Evolutionary conservation across 202 grass and related monocot genomes (phyloP).

Genomic region (Miscanthus sacchariflorus): DNA sequence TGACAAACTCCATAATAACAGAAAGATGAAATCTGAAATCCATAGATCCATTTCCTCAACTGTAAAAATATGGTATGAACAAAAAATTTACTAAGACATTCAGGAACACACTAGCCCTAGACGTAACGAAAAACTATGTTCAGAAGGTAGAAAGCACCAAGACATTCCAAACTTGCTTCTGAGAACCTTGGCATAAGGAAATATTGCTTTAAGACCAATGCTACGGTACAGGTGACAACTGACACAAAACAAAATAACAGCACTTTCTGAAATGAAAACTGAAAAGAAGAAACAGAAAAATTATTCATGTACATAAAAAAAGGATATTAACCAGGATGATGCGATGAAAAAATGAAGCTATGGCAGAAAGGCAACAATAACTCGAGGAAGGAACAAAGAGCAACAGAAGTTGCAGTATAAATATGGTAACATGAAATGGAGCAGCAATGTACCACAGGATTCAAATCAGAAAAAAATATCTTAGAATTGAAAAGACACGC

Average conservation of each 20-base stretch:
- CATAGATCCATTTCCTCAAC: not conserved
- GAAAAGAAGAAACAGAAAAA: not conserved
- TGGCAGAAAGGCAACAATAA: not conserved
- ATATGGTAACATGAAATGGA: not conserved
- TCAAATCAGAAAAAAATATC: not conserved
- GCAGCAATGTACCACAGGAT: not conserved
- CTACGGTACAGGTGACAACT: not conserved
- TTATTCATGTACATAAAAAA: conserved; percentile 2
- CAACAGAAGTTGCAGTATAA: conserved; percentile 9
- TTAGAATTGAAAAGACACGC: not conserved
- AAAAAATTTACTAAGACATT: conserved; percentile 7
- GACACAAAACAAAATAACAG: not conserved
- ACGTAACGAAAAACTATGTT: not conserved
- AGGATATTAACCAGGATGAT: not conserved
- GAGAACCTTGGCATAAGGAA: not conserved
- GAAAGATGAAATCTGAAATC: not conserved
- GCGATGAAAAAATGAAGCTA: not conserved
- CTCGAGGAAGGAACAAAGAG: not conserved
- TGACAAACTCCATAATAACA: not conserved
- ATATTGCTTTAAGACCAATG: not conserved
- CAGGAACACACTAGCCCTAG: not conserved
- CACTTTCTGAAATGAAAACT: not conserved
- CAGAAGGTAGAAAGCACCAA: conserved; percentile 8
- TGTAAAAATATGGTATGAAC: not conserved
- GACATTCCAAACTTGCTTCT: conserved; percentile 15